These are phyloP conservation scores for Phlebiopsis gigantea DNA, from an alignment of 768 basidiomycete genomes.

Conservation along the genomic window DNA sequence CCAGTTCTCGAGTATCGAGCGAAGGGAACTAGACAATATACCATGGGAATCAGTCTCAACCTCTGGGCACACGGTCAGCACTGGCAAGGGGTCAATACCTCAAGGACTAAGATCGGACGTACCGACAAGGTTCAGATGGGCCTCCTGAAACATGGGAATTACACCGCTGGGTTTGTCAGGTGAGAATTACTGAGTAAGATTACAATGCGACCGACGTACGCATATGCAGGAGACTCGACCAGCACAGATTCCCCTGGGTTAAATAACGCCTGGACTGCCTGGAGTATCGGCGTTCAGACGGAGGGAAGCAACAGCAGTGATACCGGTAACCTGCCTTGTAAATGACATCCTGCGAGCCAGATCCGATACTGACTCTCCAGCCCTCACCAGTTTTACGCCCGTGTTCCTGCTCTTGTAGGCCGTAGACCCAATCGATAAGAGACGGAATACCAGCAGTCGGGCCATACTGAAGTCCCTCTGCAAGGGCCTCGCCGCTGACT, in stretches of 20 bases:
- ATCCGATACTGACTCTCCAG: conserved; percentile 77
- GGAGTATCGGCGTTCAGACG: neutral
- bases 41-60: conserved; percentile 76
- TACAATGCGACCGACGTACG: conserved; percentile 36
- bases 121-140: conserved; percentile 59
- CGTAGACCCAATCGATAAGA: conserved; percentile 63
- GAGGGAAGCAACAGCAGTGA: too few relatives aligned
- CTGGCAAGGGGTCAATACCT: neutral
- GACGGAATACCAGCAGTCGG: conserved; percentile 65
- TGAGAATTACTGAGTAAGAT: conserved; percentile 4
- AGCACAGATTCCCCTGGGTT: conserved; percentile 80
- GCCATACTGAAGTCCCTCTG: conserved; percentile 72
- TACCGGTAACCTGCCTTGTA: conserved; percentile 57
- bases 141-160: conserved; percentile 54
- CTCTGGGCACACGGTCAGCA: conserved; percentile 38
- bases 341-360: conserved; percentile 87
- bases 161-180: conserved; percentile 46
- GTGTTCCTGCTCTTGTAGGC: conserved; percentile 70
- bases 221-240: conserved; percentile 80
- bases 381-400: conserved; percentile 50
- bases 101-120: conserved; percentile 11
- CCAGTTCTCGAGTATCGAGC: conserved; percentile 70
- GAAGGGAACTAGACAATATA: conserved; percentile 55
- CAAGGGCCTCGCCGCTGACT: conserved; percentile 52
- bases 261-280: conserved; percentile 73